phyloP scores from a whole-genome alignment of 805 yeast genomes.

The Brettanomyces anomalus region DNA sequence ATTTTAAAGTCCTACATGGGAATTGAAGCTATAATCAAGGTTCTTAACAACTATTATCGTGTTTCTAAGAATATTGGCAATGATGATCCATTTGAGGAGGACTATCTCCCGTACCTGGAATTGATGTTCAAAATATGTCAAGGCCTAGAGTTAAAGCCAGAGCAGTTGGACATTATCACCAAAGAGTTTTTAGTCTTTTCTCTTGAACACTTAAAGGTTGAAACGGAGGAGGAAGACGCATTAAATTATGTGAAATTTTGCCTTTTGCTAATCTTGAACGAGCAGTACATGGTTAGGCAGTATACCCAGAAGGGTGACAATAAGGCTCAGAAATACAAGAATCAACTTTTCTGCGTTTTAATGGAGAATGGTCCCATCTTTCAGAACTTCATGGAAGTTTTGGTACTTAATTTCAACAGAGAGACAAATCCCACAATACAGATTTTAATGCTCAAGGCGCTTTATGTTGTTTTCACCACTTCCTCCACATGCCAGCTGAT shows the following conservation, averaged over 20 bases:
- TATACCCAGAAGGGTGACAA: conserved; percentile 21
- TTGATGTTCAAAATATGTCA: conserved; percentile 48
- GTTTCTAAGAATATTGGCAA: conserved; percentile 30
- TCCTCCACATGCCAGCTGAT: conserved; percentile 56
- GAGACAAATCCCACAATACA: conserved; percentile 62
- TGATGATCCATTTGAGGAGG: conserved; percentile 16
- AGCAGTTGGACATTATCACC: conserved; percentile 34
- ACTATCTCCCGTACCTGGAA: conserved; percentile 32
- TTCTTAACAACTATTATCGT: conserved; percentile 18
- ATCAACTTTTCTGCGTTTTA: conserved; percentile 51
- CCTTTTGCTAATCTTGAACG: conserved; percentile 67
- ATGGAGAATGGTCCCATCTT: conserved; percentile 33
- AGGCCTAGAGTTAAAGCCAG: conserved; percentile 33
- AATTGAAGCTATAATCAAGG: conserved; percentile 30
- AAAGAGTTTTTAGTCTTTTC: conserved; percentile 38
- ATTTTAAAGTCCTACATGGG: conserved; percentile 46
- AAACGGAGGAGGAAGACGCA: conserved; percentile 42
- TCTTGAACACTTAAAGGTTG: conserved; percentile 33
- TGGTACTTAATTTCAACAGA: conserved; percentile 71
- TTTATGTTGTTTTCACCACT: conserved; percentile 66
- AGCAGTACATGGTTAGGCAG: conserved; percentile 70
- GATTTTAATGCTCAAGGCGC: conserved; percentile 68
- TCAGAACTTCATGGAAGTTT: conserved; percentile 53
- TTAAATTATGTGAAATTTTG: conserved; percentile 62
- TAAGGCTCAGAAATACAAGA: conserved; percentile 12